Evolutionary conservation across 2,329 filamentous ascomycete genomes (phyloP), one percentile per base, ranked within the genome.

Genomic region (Paecilomyces niveus): DNA sequence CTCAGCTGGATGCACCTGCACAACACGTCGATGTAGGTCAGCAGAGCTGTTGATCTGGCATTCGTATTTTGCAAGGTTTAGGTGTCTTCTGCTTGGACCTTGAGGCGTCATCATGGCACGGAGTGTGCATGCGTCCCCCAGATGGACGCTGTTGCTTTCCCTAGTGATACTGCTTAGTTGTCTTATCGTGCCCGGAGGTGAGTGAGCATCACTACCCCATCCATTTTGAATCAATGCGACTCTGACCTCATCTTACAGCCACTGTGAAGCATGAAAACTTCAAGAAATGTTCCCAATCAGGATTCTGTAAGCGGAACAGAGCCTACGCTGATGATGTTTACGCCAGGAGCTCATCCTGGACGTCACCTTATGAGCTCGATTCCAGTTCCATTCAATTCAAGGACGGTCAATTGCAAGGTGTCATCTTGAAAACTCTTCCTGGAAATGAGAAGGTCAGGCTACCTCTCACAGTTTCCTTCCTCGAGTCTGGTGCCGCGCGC

Each of bases 291-390:
- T 80, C 89, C 65, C 93, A 99, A 73, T 94, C 93, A 3, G 94
- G 94, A 68, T 99, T 99, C 80, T 99, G 94, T 78, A 94, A 92
- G 73, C 89, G 94, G 64, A 97, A 97, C 77, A 87, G 94, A 72
- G 89, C 85, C 45, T 92, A 89, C 72, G 94, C 94, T 71, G 92
- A 97, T 75, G 80, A 84, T 63, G 91, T 87, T 62, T 76, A 84
- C 53, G 78, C 84, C 50, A 77, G 85, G 58, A 86, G 85, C 60
- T 81, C 84, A 8, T 80, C 81, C 29, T 97, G 91, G 89, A 80
- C 80, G 64, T 87, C 91, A 7, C 93, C 93, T 0, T 99, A 97
- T 77, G 81, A 82, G 63, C 81, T 99, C 63, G 80, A 87, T 50
- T 77, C 88, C 56, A 83, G 88, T 31, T 88, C 90, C 1, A 79